Base-by-base conservation (phyloP, 352 stramenopile species). In the Globisporangium acanthophoron region DNA sequence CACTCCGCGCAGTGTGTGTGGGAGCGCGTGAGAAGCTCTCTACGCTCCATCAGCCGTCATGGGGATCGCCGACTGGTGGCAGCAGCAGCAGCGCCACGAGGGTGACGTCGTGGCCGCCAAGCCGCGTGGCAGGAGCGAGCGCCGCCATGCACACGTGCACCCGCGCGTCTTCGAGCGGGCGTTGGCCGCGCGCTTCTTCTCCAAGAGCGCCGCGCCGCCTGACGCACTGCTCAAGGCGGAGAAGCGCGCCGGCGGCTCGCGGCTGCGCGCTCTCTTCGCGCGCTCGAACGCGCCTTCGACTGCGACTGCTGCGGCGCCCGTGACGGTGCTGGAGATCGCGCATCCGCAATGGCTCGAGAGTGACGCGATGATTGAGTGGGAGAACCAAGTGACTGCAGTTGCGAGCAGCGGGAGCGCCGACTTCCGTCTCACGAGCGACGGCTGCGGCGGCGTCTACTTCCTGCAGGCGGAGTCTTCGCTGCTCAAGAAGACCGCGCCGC, bases 361-460 rank as follows among this genome's bases (percentile, higher is more conserved):
- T 6, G 74, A 85, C 33, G 60, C 70, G 3, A 64, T 71, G 18
- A 50, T 74, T 11, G 58, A 47, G 33, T 88, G 88, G 31, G 74
- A 81, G 11, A 53, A 72, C 0, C 45, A 82, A 33, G 66, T 90
- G 21, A 61, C 71, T 15, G 69, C 62, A 16, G 62, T 82, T 50
- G 56, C 70, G 6, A 53, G 58, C 5, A 77, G 75, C 35, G 24
- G 35, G 13, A 56, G 54, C 27, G 70, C 74, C 44, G 65, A 70
- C 35, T 86, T 90, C 20, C 60, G 78, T 43, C 68, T 95, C 31
- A 93, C 85, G 0, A 85, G 70, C 33, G 85, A 95, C 43, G 85
- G 85, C 5, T 95, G 85, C 56, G 85, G 85, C 31, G 85, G 85
- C 6, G 85, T 68, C 16, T 95, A 95, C 64, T 74, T 86, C 41